Evolutionary conservation across 2,329 filamentous ascomycete genomes (phyloP).

Genomic region (Mollisiaceae sp.): DNA sequence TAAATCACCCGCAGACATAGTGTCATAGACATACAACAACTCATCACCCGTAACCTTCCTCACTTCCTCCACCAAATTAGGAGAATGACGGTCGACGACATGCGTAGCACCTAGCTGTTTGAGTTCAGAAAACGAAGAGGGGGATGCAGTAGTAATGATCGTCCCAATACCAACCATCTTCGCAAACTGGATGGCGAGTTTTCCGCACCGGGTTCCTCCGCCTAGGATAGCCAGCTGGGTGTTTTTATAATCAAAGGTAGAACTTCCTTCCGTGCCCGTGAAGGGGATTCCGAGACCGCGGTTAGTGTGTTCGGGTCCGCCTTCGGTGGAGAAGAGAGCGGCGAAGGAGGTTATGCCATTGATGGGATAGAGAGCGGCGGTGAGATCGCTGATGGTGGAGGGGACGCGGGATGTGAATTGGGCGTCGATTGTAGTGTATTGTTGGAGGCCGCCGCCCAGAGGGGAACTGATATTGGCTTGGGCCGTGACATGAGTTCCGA

Average conservation of each 20-base stretch:
- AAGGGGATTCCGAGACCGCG: conserved; percentile 39
- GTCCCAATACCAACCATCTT: conserved; percentile 45
- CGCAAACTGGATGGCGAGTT: conserved; percentile 44
- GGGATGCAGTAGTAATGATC: conserved; percentile 44
- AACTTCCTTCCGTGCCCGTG: conserved; percentile 22
- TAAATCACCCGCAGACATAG: conserved; percentile 40
- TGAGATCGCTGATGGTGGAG: conserved; percentile 42
- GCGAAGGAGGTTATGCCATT: conserved; percentile 45
- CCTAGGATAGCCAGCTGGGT: conserved; percentile 43
- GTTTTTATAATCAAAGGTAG: conserved; percentile 36
- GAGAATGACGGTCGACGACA: conserved; percentile 47
- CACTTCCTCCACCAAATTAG: conserved; percentile 42
- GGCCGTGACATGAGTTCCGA: conserved; percentile 44
- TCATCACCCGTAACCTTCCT: conserved; percentile 47
- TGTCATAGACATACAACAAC: conserved; percentile 46
- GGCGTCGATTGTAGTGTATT: conserved; percentile 46
- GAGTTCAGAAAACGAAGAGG: conserved; percentile 40
- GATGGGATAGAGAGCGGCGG: conserved; percentile 46
- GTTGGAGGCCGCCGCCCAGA: conserved; percentile 43
- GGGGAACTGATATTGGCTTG: conserved; percentile 30
- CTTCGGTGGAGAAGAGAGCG: conserved; percentile 43
- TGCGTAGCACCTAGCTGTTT: conserved; percentile 47
- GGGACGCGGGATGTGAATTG: conserved; percentile 43
- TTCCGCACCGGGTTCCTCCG: conserved; percentile 44
- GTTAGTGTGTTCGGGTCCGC: neutral